Evolutionary conservation across 371 early-diverging fungal genomes (phyloP), one percentile per base, ranked within the genome.

Genomic region (Zopfochytrium polystomum): DNA sequence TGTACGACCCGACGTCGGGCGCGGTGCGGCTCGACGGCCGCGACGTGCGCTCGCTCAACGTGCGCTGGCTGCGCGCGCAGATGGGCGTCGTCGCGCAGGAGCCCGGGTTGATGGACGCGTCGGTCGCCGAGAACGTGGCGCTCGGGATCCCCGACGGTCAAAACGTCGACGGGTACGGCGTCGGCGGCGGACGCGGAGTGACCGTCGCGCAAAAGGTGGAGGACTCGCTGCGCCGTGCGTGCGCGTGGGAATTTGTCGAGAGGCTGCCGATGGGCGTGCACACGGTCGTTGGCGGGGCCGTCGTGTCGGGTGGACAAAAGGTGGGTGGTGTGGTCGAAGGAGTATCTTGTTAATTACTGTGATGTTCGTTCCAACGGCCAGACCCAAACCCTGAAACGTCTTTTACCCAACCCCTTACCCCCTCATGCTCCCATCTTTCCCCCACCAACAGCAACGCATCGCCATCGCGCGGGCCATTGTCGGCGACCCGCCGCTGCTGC

Each of bases 81-180:
- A 86, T 94, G 50, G 91, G 90, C 52, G 78, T 92, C 34, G 93
- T 93, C 22, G 73, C 81, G 9, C 93, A 92, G 73, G 93, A 93
- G 65, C 95, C 95, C 15, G 82, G 87, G 9, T 73, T 94, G 20
- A 93, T 93, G 73, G 86, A 89, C 58, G 48, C n/a, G n/a, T 83
- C 88, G n/a, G 87, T 94, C 57, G 75, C 78, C 35, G 84, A 91
- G 72, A 95, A 95, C 75, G 74, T 94, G 33, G 48, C 83, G 22
- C 75, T 81, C 65, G 89, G 90, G 7, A 49, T 71, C 26, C 50
- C 26, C 2, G 66, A 62, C 23, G 57, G 52, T n/a, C n/a, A n/a
- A n/a, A n/a, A n/a, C 27, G 26, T 30, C 33, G 25, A 48, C 1
- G 50, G 46, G 26, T 80, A 22, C 20, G 58, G 22, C 11, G n/a